Evolutionary conservation across 139 green algal species (phyloP).

Genomic region (Micractinium sp.): DNA sequence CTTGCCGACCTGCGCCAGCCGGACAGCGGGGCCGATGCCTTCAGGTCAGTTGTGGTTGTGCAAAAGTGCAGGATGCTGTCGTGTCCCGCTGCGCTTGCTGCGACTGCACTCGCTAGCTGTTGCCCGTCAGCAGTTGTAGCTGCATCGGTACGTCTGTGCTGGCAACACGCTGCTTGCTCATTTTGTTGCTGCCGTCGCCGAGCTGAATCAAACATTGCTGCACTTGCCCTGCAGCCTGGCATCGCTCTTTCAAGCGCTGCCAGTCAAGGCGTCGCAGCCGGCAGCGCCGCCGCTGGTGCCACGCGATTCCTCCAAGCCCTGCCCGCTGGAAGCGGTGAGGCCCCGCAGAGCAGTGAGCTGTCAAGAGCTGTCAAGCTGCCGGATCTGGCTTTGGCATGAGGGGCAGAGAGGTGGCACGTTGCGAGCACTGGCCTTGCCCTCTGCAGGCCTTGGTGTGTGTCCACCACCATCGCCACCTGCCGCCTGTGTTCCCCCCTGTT

Average conservation of each 20-base stretch:
- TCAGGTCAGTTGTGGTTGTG: background rate
- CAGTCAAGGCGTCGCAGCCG: background rate
- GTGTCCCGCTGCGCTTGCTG: too few species aligned
- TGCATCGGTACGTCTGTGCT: too few species aligned
- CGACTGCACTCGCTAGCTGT: too few species aligned
- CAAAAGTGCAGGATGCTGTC: too few species aligned
- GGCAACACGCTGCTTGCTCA: too few species aligned
- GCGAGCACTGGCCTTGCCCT: background rate
- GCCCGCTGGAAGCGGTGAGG: constrained; percentile 18
- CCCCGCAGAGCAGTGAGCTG: background rate
- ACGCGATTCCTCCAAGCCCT: background rate
- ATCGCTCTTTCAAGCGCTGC: constrained; percentile 26
- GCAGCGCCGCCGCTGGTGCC: background rate
- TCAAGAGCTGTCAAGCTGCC: background rate
- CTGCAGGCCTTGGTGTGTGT: background rate
- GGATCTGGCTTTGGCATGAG: too few species aligned
- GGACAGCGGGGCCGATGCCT: background rate
- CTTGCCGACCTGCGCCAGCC: background rate
- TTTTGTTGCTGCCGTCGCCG: too few species aligned
- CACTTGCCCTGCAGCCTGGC: constrained; percentile 38
- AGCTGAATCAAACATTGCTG: too few species aligned
- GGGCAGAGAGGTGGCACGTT: background rate
- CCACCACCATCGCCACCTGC: background rate
- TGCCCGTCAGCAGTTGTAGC: too few species aligned
- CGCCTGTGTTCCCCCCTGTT: background rate